Base-by-base conservation (phyloP, 441 rosid genomes). In the Breynia disticha region DNA sequence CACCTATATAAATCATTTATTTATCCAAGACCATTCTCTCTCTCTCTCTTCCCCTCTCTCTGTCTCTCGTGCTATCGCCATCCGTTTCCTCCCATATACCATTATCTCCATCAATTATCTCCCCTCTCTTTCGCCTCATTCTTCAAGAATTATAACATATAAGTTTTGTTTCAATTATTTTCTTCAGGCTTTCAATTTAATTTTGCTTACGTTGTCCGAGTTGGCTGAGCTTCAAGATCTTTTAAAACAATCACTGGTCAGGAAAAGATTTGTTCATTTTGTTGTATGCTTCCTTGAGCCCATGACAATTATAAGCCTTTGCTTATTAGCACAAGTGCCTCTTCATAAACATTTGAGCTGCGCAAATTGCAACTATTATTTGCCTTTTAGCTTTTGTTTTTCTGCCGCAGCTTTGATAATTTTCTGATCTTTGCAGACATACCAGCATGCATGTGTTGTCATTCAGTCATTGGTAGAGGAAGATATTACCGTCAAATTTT, bases 221-320 rank as follows among this genome's bases (percentile, higher is more conserved):
- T 78, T 95, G 72, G 77, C 89, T 16, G 90, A 72, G 69, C 80
- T 95, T 53, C 78, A 98, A 72, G 76, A 64, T 71, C 88, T 95
- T 46, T 70, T 95, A 63, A 95, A 95, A 67, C 83, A 80, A 58
- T 95, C 99, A 56, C 76, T 90, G 50, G 83, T 78, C 87, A 63
- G 99, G 98, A 62, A 86, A 79, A 77, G 83, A 88, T 61, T 81
- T 95, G 41, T 95, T 84, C 39, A 79, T 87, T 67, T 79, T 89
- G 35, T 68, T 95, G 66, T 95, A 95, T 71, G 88, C 98, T 64
- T 95, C 99, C 48, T 95, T 98, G 99, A 79, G 96, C 95, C 99
- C 39, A 87, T 87, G 97, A 97, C 98, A 16, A 87, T 90, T 52
- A 84, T 95, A 79, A 90, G 98, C 75, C 96, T 95, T 52, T 95